Conservation (phyloP, 805 yeast genomes). For the Scheffersomyces coipomensis region DNA sequence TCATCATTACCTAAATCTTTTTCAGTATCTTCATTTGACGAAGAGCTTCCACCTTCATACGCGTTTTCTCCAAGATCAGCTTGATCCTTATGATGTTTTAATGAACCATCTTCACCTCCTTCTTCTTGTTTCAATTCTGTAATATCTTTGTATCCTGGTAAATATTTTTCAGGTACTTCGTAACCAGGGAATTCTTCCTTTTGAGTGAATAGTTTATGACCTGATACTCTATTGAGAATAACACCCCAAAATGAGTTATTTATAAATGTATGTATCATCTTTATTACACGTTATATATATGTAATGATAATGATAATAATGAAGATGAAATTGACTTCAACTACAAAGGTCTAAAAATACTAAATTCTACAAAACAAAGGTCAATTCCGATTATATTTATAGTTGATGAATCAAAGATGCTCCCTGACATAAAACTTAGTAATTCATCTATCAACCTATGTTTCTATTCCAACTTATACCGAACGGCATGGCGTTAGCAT, state of each 20-base stretch:
- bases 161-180: constrained; percentile 23
- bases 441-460: no score
- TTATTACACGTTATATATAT: no score
- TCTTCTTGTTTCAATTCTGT: no score
- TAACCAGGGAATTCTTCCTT: constrained; percentile 22
- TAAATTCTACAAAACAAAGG: no score
- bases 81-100: neutral
- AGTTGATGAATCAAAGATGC: no score
- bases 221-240: constrained; percentile 18
- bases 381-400: no score
- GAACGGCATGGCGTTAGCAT: no score
- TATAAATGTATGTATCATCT: constrained; percentile 11
- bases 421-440: no score
- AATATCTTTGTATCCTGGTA: constrained; percentile 2
- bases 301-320: no score
- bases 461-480: no score
- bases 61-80: neutral
- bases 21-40: neutral
- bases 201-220: constrained; percentile 15
- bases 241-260: constrained; percentile 24
- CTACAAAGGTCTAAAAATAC: no score
- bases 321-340: no score
- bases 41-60: neutral
- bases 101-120: neutral
- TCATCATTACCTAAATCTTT: neutral